Base-by-base conservation (phyloP, 306 rosid genomes). In the Comarum palustre region DNA sequence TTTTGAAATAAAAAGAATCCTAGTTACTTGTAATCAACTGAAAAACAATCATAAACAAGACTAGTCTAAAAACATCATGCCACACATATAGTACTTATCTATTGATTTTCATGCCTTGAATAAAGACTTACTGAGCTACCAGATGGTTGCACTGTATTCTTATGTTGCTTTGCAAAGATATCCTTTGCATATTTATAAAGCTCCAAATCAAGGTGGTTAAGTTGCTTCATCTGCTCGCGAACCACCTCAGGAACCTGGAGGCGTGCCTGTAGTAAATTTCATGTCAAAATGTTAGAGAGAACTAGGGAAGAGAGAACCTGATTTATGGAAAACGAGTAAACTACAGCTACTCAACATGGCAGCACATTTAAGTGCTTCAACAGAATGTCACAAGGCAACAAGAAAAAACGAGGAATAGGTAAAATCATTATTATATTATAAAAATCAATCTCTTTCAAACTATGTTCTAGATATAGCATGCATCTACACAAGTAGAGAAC, bases 191-290 rank as follows among this genome's bases (percentile, higher is more conserved):
- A 75, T 75, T 86, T 80, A 54, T 90, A 91, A 54, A 95, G 96
- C 77, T 95, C 93, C 71, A 95, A 16, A 81, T 95, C 99, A 79
- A 95, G 97, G 84, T 87, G 75, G 67, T 95, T 95, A 77, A 90
- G 89, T 54, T 85, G 82, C 63, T 78, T 79, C 64, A 95, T 85
- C 83, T 84, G 84, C 82, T 75, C 75, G 68, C 90, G 89, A 79
- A 91, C 82, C 61, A 29, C 80, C 71, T 88, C 83, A 32, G 91
- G 66, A 80, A 95, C 87, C 27, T 74, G 86, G 72, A 46, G 93
- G 6, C 96, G 97, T 27, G 95, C 93, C 99, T 95, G 87, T 51
- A 75, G 57, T 80, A 75, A 71, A 73, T 75, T 8, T 61, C 52
- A 54, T 52, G 29, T 66, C 47, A 59, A 61, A 50, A 64, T 24